A percentile compares a stretch with the other conserved stretches of the same genome.
Conservation (phyloP, 1,139 yeast genomes). For the Suhomyces coccinellae region DNA sequence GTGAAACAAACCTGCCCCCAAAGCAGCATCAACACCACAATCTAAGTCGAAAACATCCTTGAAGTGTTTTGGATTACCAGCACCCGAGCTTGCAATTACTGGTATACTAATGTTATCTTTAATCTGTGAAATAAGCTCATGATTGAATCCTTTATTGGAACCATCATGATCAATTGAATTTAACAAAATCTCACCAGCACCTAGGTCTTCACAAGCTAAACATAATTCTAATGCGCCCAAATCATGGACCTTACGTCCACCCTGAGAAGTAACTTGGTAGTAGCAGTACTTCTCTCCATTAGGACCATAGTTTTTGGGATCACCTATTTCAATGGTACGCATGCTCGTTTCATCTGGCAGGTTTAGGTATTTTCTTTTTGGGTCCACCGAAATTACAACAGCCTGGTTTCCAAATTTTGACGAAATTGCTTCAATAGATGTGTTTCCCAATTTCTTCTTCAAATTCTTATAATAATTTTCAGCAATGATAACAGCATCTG, state of each 20-base stretch:
- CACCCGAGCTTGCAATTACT: constrained; percentile 96
- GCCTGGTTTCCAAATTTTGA: constrained; percentile 94
- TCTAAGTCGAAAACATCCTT: constrained; percentile 73
- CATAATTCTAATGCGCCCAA: constrained; percentile 90
- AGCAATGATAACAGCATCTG: constrained; percentile 94
- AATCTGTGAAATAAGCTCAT: constrained; percentile 77
- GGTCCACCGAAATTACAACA: constrained; percentile 95
- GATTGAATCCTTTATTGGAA: constrained; percentile 86
- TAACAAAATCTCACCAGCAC: constrained; percentile 93
- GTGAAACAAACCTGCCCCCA: constrained; percentile 98
- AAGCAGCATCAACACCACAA: constrained; percentile 90
- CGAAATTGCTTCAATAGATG: constrained; percentile 92
- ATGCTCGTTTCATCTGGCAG: constrained; percentile 62
- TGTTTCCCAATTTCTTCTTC: constrained; percentile 59
- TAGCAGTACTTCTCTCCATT: constrained; percentile 85
- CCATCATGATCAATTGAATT: constrained; percentile 98
- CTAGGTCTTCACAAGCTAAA: constrained; percentile 83
- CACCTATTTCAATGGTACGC: constrained; percentile 46
- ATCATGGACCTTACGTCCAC: constrained; percentile 88
- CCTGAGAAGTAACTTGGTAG: constrained; percentile 94
- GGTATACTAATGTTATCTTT: constrained; percentile 80
- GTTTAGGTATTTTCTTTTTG: constrained; percentile 75
- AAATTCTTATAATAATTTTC: constrained; percentile 69
- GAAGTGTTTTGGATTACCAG: constrained; percentile 90
- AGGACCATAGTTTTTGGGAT: constrained; percentile 65